These are phyloP conservation scores for Spergularia marina DNA, from an alignment of 148 eudicot species.

Conservation along the genomic window DNA sequence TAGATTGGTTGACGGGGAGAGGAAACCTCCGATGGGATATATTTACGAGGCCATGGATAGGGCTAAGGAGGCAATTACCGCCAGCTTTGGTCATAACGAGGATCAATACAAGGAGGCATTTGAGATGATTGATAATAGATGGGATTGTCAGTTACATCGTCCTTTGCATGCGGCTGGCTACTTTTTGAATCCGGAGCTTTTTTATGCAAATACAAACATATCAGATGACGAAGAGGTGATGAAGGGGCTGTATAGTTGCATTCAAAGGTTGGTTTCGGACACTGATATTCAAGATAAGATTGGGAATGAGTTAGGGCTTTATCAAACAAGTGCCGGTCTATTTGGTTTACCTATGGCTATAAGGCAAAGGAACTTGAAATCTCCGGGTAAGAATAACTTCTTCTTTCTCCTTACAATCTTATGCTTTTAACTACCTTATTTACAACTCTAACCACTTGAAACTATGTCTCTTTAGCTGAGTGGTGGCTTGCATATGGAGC, in stretches of 20 bases:
- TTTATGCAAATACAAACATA: not conserved
- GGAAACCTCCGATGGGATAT: slow-evolving; percentile 23
- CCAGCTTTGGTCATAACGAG: not conserved
- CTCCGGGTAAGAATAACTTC: not conserved
- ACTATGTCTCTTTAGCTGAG: not conserved
- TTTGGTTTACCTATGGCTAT: slow-evolving; percentile 11
- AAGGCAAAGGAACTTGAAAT: slow-evolving; percentile 1
- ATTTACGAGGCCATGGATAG: slow-evolving; percentile 30
- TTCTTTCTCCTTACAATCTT: too few relatives aligned
- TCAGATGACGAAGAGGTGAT: not conserved
- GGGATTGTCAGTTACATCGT: slow-evolving; percentile 22
- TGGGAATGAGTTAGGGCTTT: not conserved
- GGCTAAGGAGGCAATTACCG: slow-evolving; percentile 23
- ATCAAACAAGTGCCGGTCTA: not conserved
- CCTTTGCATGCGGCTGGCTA: not conserved
- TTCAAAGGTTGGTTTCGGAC: slow-evolving; percentile 5
- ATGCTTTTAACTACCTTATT: too few relatives aligned
- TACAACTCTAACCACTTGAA: too few relatives aligned
- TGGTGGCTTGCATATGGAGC: slow-evolving; percentile 1
- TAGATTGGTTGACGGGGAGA: slow-evolving; percentile 24
- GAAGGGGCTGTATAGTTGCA: not conserved
- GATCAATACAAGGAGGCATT: not conserved
- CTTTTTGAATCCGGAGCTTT: not conserved
- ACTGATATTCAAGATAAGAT: slow-evolving; percentile 13
- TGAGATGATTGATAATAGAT: not conserved